Conservation (phyloP, 2,329 filamentous ascomycete genomes). For the Fusarium mangiferae region DNA sequence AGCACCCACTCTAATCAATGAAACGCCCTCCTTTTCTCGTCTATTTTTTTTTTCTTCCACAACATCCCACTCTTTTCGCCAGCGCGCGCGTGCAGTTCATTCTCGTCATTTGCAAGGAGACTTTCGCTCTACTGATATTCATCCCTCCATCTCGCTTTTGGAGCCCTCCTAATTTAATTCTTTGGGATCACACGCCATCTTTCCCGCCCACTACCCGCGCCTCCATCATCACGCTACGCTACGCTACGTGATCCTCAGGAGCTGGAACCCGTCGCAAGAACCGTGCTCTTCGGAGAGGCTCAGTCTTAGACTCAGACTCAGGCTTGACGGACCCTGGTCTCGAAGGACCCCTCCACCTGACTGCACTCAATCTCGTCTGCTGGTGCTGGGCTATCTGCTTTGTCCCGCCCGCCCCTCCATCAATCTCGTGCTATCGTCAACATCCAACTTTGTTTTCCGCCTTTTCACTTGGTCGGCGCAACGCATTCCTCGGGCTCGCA, state of each 20-base stretch:
- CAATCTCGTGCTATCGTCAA: constrained; percentile 36
- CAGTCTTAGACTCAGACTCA: constrained; percentile 9
- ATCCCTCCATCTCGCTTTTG: constrained; percentile 25
- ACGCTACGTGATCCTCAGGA: constrained; percentile 15
- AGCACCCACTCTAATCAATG: constrained; percentile 28
- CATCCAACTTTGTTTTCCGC: constrained; percentile 32
- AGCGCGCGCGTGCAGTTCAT: constrained; percentile 9
- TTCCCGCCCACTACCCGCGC: constrained; percentile 42
- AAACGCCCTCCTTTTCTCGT: constrained; percentile 30
- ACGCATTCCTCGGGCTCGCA: constrained; percentile 32
- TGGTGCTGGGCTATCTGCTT: constrained; percentile 23
- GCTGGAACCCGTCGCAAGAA: constrained; percentile 19
- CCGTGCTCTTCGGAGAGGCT: constrained; percentile 34
- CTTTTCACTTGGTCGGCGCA: constrained; percentile 33
- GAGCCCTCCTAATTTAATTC: constrained; percentile 39
- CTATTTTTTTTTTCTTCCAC: constrained; percentile 24
- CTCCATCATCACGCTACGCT: constrained; percentile 41
- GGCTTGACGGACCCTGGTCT: constrained; percentile 34
- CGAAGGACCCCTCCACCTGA: constrained; percentile 40
- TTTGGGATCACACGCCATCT: constrained; percentile 39
- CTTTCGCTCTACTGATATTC: constrained; percentile 1
- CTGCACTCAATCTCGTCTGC: constrained; percentile 34
- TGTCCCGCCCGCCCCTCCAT: constrained; percentile 40
- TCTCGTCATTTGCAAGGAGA: neutral
- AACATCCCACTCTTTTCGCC: constrained; percentile 30